phyloP scores from a whole-genome alignment of 495 filamentous ascomycete genomes.

The Aspergillus leporis region DNA sequence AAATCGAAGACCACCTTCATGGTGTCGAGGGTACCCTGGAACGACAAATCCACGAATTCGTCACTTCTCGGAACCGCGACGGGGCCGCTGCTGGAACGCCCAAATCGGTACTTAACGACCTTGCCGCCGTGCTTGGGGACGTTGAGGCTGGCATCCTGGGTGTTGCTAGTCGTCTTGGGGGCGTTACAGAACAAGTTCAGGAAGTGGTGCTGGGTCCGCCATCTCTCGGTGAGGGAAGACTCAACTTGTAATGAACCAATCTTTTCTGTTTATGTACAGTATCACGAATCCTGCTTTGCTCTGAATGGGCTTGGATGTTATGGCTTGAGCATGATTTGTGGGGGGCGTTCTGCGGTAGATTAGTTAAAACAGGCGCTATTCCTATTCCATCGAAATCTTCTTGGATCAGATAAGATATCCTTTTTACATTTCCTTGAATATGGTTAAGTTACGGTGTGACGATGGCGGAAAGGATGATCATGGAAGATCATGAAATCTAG shows the following conservation, averaged over 20 bases:
- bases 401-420: not conserved
- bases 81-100: conserved; percentile 43
- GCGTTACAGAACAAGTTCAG: conserved; percentile 68
- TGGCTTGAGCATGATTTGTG: conserved; percentile 8
- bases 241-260: conserved; percentile 16
- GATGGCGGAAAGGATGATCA: not conserved
- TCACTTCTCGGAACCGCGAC: conserved; percentile 54
- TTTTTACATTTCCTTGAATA: not conserved
- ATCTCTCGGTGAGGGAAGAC: conserved; percentile 30
- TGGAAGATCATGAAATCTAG: not conserved
- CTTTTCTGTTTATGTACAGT: conserved; percentile 17
- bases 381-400: not conserved
- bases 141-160: conserved; percentile 78
- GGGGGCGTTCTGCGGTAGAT: conserved; percentile 17
- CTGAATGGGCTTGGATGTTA: conserved; percentile 6
- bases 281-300: conserved; percentile 12
- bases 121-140: conserved; percentile 69
- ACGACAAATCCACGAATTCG: conserved; percentile 68
- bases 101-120: conserved; percentile 52
- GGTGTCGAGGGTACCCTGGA: conserved; percentile 70
- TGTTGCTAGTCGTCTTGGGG: conserved; percentile 70
- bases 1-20: conserved; percentile 81
- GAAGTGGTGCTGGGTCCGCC: conserved; percentile 61
- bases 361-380: conserved; percentile 1
- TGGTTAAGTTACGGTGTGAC: not conserved